phyloP scores from a whole-genome alignment of 257 asterid genomes.

The Paraleonurus japonicus region DNA sequence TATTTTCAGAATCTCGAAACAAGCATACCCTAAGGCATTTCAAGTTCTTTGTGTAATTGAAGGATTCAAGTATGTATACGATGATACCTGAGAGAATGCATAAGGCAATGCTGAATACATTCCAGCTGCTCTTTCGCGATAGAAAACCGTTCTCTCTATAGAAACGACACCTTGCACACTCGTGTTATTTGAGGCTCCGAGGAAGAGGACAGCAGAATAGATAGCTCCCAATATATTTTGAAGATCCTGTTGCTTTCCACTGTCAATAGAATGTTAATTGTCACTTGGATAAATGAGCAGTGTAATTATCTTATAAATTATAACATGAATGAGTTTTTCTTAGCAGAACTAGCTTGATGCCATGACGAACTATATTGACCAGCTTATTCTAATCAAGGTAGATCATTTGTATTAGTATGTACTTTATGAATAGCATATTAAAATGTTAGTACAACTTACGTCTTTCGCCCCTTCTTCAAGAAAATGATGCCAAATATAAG shows the following conservation, averaged over 20 bases:
- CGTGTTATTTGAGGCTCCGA: conserved; percentile 27
- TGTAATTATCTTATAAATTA: neutral
- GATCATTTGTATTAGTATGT: no score
- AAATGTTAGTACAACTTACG: conserved; percentile 25
- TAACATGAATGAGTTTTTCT: neutral
- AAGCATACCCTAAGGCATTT: no score
- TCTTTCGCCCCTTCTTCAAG: conserved; percentile 41
- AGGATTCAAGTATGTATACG: neutral
- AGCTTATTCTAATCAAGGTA: no score
- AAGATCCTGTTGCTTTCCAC: conserved; percentile 38
- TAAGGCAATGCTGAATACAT: conserved; percentile 44
- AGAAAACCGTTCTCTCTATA: conserved; percentile 37
- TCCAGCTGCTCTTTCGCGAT: conserved; percentile 47
- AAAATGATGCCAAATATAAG: conserved; percentile 45
- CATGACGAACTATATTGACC: no score
- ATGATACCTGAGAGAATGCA: conserved; percentile 42
- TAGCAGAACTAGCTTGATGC: neutral
- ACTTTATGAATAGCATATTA: neutral
- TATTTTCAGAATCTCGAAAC: no score
- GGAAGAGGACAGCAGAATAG: conserved; percentile 36
- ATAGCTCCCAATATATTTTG: conserved; percentile 43
- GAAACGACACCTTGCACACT: conserved; percentile 35
- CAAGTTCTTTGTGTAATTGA: neutral
- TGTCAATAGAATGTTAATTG: conserved; percentile 17
- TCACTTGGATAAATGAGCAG: neutral